Base-by-base conservation (phyloP, 2,329 filamentous ascomycete species). In the Clarireedia paspali region DNA sequence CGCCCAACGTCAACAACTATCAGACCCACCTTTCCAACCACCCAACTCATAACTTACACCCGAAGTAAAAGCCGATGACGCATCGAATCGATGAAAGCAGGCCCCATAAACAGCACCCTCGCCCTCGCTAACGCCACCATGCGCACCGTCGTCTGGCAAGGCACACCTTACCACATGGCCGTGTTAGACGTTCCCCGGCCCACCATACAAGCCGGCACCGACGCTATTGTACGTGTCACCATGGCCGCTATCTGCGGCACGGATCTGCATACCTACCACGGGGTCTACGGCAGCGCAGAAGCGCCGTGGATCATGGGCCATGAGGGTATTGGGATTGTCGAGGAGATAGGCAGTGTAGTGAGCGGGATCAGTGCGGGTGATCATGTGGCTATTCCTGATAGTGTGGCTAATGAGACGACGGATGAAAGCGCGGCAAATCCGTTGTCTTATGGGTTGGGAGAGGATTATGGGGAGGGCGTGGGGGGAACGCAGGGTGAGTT, bases 331-430 rank as follows among this genome's bases (percentile, higher is more conserved):
- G 91, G 91, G 5, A 79, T 77, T 24, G 82, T 95, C 9, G 78
- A 84, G 36, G 81, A 87, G 60, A 74, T 79, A 46, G 91, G 91
- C 0, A 73, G 78, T 15, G 77, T 74, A 2, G 88, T 96, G 47
- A 84, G 80, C 64, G 81, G 77, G 0, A 76, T 95, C 60, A 75
- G 83, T 60, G 75, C 85, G 52, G 91, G 90, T 5, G 91, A 96
- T 70, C 82, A 82, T 64, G 77, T 96, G 34, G 89, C 96, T 20
- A 81, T 85, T 24, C 89, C 91, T 0, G 96, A 96, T 70, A 96
- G 90, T 24, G 77, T 81, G 34, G 90, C 86, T 15, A 9, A 12
- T 10, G 27, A 30, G 27, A 7, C 27, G 6, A 9, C 6, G 57
- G 81, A 83, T 59, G 86, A 85, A 12, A 85, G 81, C 70, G 88